phyloP scores from a whole-genome alignment of 495 filamentous ascomycete genomes.

The Penicillium angulare region DNA sequence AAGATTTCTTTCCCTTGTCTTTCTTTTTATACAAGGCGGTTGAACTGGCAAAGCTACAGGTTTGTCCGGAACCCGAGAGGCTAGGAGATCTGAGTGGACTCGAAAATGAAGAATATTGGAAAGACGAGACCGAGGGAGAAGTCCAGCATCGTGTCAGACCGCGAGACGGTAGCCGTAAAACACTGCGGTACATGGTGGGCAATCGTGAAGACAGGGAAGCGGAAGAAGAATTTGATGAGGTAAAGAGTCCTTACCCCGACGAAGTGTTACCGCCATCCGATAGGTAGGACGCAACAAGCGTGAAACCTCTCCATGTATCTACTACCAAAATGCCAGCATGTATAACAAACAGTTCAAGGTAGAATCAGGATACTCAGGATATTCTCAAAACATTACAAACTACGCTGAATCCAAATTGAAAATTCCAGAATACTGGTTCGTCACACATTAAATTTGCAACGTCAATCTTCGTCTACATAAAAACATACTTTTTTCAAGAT shows the following conservation, averaged over 20 bases:
- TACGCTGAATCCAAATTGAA: not conserved
- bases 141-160: not conserved
- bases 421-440: constrained; percentile 17
- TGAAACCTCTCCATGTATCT: not conserved
- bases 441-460: constrained; percentile 42
- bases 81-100: no score
- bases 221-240: not conserved
- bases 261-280: no score
- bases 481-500: constrained; percentile 36
- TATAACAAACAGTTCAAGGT: no score
- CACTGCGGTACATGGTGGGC: constrained; percentile 18
- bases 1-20: constrained; percentile 30
- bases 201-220: not conserved
- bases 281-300: no score
- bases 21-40: constrained; percentile 37
- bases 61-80: not conserved
- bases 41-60: constrained; percentile 25
- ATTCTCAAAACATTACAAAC: not conserved
- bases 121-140: not conserved
- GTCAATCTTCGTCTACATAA: constrained; percentile 36
- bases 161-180: constrained; percentile 10
- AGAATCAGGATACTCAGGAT: no score
- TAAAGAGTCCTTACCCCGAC: no score
- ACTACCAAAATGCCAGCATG: not conserved
- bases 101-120: not conserved